phyloP scores from a whole-genome alignment of 2,329 filamentous ascomycete genomes.

The Chalaropsis thielavioides region DNA sequence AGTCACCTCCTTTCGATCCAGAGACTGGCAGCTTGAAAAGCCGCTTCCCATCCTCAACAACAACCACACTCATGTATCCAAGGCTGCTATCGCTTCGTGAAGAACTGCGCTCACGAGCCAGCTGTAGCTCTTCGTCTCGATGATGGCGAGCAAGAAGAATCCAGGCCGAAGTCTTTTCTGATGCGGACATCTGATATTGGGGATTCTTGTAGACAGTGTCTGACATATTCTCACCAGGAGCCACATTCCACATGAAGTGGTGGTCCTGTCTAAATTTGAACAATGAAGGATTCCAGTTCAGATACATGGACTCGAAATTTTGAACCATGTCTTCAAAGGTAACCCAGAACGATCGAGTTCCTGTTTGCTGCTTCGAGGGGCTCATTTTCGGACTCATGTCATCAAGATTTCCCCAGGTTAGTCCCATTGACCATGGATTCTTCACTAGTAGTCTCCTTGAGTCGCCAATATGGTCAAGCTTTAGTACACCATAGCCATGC shows the following conservation, averaged over 20 bases:
- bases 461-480: constrained; percentile 49
- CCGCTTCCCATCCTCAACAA: constrained; percentile 58
- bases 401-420: constrained; percentile 13
- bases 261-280: constrained; percentile 74
- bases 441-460: constrained; percentile 67
- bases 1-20: constrained; percentile 56
- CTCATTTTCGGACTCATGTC: constrained; percentile 15
- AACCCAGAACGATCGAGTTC: constrained; percentile 64
- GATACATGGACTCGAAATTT: constrained; percentile 87
- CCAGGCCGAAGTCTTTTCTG: constrained; percentile 54
- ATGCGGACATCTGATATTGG: constrained; percentile 55
- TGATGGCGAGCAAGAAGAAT: constrained; percentile 79
- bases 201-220: constrained; percentile 50
- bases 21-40: constrained; percentile 62
- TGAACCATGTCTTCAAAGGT: constrained; percentile 73
- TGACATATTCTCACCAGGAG: constrained; percentile 33
- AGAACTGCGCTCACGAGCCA: constrained; percentile 23
- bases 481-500: constrained; percentile 86
- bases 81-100: constrained; percentile 29
- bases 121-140: constrained; percentile 48
- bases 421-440: constrained; percentile 83
- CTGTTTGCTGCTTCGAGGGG: constrained; percentile 34
- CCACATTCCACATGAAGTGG: constrained; percentile 71
- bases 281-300: constrained; percentile 89
- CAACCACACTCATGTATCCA: constrained; percentile 77